These are phyloP conservation scores for Hypomontagnella submonticulosa DNA, from an alignment of 495 filamentous ascomycete genomes.

Conservation along the genomic window DNA sequence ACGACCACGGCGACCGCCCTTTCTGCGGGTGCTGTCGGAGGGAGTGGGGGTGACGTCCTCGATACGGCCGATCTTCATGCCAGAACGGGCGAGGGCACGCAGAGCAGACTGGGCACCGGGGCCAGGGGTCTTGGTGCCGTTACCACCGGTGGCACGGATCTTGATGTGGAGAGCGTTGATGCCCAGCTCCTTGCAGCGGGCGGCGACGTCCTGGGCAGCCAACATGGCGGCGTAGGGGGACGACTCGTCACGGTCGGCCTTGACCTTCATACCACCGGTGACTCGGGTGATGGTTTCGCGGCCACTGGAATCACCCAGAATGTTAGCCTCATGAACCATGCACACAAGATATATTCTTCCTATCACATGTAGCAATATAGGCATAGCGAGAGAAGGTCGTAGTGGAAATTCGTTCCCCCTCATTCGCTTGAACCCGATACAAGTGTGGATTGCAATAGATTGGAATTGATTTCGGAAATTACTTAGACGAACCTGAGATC, in stretches of 20 bases:
- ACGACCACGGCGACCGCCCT: slow-evolving; percentile 99
- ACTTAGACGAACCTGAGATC: slow-evolving; percentile 87
- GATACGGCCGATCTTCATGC: slow-evolving; percentile 99
- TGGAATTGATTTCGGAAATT: slow-evolving; percentile 13
- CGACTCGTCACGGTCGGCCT: slow-evolving; percentile 99
- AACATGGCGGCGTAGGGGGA: slow-evolving; percentile 99
- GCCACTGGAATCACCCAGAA: slow-evolving; percentile 81
- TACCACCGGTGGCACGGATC: slow-evolving; percentile 95
- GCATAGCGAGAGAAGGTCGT: slow-evolving; percentile 43
- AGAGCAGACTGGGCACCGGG: slow-evolving; percentile 99
- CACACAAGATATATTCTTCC: slow-evolving; percentile 6
- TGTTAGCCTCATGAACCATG: slow-evolving; percentile 67
- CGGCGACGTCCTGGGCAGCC: slow-evolving; percentile 94
- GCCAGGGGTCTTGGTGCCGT: slow-evolving; percentile 99
- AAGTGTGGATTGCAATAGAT: slow-evolving; percentile 1
- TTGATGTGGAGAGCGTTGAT: slow-evolving; percentile 99
- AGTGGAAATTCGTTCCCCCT: slow-evolving; percentile 32
- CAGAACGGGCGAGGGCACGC: slow-evolving; percentile 95
- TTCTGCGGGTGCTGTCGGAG: slow-evolving; percentile 97
- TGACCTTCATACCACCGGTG: slow-evolving; percentile 99
- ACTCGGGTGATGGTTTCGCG: slow-evolving; percentile 99
- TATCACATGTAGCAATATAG: slow-evolving; percentile 7
- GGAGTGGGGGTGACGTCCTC: slow-evolving; percentile 99
- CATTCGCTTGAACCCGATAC: slow-evolving; percentile 20
- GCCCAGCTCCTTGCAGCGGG: slow-evolving; percentile 98